These are phyloP conservation scores for Castanea sativa DNA, from an alignment of 306 rosid genomes.

Conservation along the genomic window DNA sequence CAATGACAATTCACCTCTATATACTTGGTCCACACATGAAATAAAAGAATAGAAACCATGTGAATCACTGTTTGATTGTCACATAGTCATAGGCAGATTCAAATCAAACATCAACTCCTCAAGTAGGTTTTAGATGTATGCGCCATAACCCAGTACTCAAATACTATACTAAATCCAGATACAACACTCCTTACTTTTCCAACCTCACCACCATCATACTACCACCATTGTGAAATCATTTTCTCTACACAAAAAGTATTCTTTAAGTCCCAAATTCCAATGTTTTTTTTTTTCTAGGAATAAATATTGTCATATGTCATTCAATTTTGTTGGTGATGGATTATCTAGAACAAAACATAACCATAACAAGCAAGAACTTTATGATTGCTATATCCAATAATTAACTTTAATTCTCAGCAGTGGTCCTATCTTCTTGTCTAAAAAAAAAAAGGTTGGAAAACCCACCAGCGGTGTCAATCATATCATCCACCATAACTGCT, in stretches of 20 bases:
- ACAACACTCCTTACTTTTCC: not conserved
- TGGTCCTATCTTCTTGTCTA: not conserved
- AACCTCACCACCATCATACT: not conserved
- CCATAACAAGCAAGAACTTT: not conserved
- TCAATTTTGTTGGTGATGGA: not conserved
- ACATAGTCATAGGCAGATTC: too few relatives aligned
- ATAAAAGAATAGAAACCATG: too few relatives aligned
- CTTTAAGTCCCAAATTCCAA: too few relatives aligned
- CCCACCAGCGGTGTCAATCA: conserved; percentile 96
- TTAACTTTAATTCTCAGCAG: not conserved
- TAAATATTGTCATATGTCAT: not conserved
- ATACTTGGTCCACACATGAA: too few relatives aligned
- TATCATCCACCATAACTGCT: conserved; percentile 96
- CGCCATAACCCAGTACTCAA: too few relatives aligned
- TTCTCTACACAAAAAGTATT: too few relatives aligned
- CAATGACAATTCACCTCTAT: too few relatives aligned
- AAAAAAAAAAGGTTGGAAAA: conserved; percentile 5
- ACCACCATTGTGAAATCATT: not conserved
- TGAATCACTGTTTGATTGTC: too few relatives aligned
- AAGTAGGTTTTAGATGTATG: too few relatives aligned
- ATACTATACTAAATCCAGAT: not conserved
- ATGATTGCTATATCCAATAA: not conserved
- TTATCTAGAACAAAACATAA: not conserved
- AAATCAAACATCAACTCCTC: too few relatives aligned
- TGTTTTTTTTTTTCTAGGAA: too few relatives aligned